These are phyloP conservation scores for Linnemannia zychae DNA, from an alignment of 192 early-diverging fungal genomes.

Conservation along the genomic window DNA sequence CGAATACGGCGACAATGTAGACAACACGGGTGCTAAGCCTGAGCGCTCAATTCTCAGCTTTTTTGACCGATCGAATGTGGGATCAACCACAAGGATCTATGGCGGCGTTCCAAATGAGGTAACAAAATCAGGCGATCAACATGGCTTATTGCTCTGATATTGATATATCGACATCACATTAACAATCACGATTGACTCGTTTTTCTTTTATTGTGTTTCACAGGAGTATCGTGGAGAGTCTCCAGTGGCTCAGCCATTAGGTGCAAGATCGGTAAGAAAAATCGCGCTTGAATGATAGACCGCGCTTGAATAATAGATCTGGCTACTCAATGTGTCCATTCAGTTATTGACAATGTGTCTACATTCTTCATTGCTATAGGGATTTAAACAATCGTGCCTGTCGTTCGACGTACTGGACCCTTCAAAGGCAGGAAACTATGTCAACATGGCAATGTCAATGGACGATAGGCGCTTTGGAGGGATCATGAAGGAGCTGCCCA, in stretches of 20 bases:
- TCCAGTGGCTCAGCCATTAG: not conserved
- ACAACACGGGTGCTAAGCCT: not conserved
- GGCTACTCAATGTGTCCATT: not conserved
- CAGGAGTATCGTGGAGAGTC: not conserved
- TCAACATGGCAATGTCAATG: conserved; percentile 28
- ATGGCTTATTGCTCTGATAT: not conserved
- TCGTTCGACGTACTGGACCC: conserved; percentile 45
- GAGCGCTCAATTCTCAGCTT: conserved; percentile 50
- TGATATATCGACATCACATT: not conserved
- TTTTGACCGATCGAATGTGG: conserved; percentile 29
- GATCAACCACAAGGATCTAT: not conserved
- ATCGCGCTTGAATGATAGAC: no score
- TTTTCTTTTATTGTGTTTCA: not conserved
- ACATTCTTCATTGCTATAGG: not conserved
- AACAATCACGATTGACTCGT: not conserved
- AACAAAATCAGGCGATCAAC: not conserved
- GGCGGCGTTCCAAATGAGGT: not conserved
- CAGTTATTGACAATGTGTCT: not conserved
- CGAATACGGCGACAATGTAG: not conserved
- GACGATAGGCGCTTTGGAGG: conserved; percentile 28
- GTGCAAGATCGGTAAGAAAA: not conserved
- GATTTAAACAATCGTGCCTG: conserved; percentile 49
- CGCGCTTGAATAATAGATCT: not conserved
- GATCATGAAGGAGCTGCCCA: conserved; percentile 41
- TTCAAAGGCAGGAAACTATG: conserved; percentile 27